Base-by-base conservation (phyloP, 164 flowering plant genomes). In the Dillenia suffruticosa region DNA sequence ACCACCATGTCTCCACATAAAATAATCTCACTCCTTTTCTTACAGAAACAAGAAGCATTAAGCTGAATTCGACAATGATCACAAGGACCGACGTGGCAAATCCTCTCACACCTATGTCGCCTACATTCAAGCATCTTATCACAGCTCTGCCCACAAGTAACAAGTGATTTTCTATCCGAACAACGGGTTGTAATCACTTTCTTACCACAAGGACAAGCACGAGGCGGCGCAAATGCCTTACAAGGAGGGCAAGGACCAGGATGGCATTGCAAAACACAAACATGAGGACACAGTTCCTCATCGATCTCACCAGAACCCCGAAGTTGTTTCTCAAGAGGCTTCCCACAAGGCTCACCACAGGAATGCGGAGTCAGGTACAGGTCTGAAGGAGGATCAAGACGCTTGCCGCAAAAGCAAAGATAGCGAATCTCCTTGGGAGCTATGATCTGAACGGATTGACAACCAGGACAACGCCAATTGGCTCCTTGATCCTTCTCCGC, bases 241-340 rank as follows among this genome's bases (percentile, higher is more conserved):
- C 97, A 94, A 67, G 97, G 97, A 51, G 99, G 97, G 61, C 99
- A 94, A 13, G 99, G 99, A 53, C 99, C 99, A 10, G 99, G 99
- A 50, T 94, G 99, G 67, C 97, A 94, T 59, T 91, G 97, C 76
- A 94, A 69, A 43, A 91, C 97, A 79, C 99, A 94, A 19, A 68
- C 43, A 81, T 94, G 99, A 16, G 96, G 92, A 60, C 99, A 94
- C 1, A 72, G 77, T 72, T 85, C 79, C 58, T 81, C 96, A 51
- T 76, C 74, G 3, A 52, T 71, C 50, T 32, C 50, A 51, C 62
- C 70, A 32, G 62, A 19, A 17, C 57, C 68, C 4, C 58, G 54
- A 16, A 70, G 7, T 46, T 74, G 85, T 68, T 70, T 76, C 70
- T 85, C 92, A 43, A 94, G 78, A 5, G 81, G 86, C 81, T 82